phyloP scores from a whole-genome alignment of 2,329 filamentous ascomycete genomes.

The Thelonectria rubi region DNA sequence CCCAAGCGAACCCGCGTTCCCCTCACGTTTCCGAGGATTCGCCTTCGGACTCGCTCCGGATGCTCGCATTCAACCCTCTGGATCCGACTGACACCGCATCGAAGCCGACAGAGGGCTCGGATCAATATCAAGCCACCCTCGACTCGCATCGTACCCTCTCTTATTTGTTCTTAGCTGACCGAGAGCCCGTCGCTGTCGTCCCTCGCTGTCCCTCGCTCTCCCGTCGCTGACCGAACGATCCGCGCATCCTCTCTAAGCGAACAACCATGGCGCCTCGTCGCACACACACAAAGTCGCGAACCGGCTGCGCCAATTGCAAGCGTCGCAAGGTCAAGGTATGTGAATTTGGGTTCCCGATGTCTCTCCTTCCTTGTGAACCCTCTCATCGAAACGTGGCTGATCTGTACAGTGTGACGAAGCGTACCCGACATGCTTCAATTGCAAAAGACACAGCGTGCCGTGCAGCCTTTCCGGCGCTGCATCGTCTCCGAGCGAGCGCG shows the following conservation, averaged over 20 bases:
- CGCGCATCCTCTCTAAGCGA: conserved; percentile 4
- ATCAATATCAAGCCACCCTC: neutral
- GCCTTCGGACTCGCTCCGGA: conserved; percentile 27
- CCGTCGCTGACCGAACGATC: conserved; percentile 25
- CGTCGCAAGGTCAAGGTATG: conserved; percentile 47
- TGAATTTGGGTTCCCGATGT: neutral
- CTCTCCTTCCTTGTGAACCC: neutral
- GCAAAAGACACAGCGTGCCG: conserved; percentile 40
- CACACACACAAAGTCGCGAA: conserved; percentile 48
- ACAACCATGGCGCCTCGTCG: conserved; percentile 38
- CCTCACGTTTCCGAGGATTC: conserved; percentile 34
- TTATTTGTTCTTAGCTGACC: conserved; percentile 2
- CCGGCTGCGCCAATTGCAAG: conserved; percentile 46
- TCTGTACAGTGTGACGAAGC: conserved; percentile 39
- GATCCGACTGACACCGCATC: neutral
- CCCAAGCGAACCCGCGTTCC: conserved; percentile 36
- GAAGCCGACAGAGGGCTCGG: neutral
- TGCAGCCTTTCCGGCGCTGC: conserved; percentile 40
- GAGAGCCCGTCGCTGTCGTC: neutral
- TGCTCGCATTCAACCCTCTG: conserved; percentile 14
- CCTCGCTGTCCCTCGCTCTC: conserved; percentile 14
- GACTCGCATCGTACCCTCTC: neutral
- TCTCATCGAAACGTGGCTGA: conserved; percentile 13
- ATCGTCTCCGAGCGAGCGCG: conserved; percentile 1
- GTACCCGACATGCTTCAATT: conserved; percentile 45